These are phyloP conservation scores for Leishmania gerbilli DNA, from an alignment of 208 protist species.

Conservation along the genomic window DNA sequence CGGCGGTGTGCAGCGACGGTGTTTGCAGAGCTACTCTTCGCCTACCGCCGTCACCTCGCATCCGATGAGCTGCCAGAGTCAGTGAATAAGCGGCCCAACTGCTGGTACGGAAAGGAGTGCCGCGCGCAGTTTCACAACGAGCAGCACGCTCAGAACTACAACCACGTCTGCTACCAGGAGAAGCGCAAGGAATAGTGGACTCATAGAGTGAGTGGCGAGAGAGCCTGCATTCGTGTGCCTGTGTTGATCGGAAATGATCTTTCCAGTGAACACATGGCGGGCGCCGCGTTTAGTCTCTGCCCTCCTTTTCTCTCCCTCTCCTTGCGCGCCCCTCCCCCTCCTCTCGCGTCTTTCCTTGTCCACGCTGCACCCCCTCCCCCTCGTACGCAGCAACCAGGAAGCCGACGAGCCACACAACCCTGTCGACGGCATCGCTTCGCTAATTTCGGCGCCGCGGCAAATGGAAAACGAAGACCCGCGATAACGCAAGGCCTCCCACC, in stretches of 20 bases:
- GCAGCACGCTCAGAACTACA: slow-evolving; percentile 84
- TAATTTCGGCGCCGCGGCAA: neutral
- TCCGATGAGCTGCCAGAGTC: slow-evolving; percentile 49
- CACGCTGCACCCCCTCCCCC: too few relatives aligned
- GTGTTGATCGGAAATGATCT: neutral
- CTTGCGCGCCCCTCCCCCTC: neutral
- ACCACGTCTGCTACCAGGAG: slow-evolving; percentile 89
- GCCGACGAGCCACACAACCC: neutral
- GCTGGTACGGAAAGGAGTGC: slow-evolving; percentile 90
- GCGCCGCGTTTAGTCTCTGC: neutral
- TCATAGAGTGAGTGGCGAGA: neutral
- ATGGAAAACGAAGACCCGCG: neutral
- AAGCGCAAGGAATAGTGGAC: slow-evolving; percentile 75
- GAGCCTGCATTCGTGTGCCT: too few relatives aligned
- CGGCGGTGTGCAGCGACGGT: slow-evolving; percentile 45
- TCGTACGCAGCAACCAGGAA: neutral
- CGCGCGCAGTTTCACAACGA: slow-evolving; percentile 81
- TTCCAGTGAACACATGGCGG: neutral
- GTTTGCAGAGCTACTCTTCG: slow-evolving; percentile 78
- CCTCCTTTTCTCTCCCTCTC: neutral
- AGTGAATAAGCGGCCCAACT: slow-evolving; percentile 72
- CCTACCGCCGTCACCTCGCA: slow-evolving; percentile 71
- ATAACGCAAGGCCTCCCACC: too few relatives aligned
- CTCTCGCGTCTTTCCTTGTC: too few relatives aligned
- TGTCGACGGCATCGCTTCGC: neutral